Evolutionary conservation across 148 eudicot genomes (phyloP).

Genomic region (Chenopodium suecicum): DNA sequence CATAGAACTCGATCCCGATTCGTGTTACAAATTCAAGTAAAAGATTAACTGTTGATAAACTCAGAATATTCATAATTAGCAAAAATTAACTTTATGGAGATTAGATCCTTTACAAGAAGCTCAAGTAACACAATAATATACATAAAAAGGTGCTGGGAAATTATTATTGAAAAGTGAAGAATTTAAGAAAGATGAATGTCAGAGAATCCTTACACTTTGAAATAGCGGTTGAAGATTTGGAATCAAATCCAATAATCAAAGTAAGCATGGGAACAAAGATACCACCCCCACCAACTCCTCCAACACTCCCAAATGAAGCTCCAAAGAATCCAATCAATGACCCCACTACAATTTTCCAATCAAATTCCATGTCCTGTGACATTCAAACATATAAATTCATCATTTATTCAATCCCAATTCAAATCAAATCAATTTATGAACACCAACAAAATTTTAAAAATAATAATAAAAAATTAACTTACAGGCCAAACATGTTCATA

Average conservation of each 20-base stretch:
- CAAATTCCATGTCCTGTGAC: constrained; percentile 42
- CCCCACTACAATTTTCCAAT: constrained; percentile 36
- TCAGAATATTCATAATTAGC: neutral
- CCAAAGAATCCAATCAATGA: constrained; percentile 43
- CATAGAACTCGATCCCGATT: neutral
- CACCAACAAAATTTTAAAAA: neutral
- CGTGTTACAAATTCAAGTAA: neutral
- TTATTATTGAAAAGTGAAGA: neutral
- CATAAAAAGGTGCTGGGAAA: neutral
- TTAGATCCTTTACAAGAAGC: neutral
- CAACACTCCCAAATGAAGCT: constrained; percentile 49
- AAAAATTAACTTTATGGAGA: neutral
- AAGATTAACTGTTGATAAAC: neutral
- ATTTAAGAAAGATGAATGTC: neutral
- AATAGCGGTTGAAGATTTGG: constrained; percentile 46
- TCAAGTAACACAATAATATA: too few species aligned
- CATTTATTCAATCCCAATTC: neutral
- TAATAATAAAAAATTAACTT: constrained; percentile 9
- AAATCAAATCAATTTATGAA: neutral
- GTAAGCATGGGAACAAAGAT: constrained; percentile 56
- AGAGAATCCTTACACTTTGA: constrained; percentile 39
- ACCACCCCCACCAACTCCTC: constrained; percentile 53
- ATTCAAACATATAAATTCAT: neutral
- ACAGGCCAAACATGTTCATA: constrained; percentile 58
- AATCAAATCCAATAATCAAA: constrained; percentile 44